Evolutionary conservation across 2,329 filamentous ascomycete species (phyloP), one percentile per base, ranked within the genome.

Genomic region (Raffaelea arxii): DNA sequence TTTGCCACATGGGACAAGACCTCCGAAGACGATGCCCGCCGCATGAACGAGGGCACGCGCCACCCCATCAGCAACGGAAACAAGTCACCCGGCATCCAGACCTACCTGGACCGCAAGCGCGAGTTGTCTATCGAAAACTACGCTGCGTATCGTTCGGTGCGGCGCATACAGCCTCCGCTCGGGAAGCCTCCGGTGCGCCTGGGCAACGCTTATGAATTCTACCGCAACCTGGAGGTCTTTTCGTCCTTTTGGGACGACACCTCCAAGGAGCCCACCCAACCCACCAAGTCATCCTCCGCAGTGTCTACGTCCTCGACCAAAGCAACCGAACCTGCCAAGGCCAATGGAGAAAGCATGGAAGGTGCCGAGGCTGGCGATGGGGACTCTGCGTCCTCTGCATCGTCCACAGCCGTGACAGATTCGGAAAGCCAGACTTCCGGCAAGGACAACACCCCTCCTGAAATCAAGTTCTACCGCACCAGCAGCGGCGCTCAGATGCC

Each of bases 201-300:
- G 7, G 79, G 79, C 14, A 81, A 80, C 53, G 72, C 75, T 5
- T 82, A 81, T 54, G 79, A 82, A 59, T 82, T 83, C 60, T 83
- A 75, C 62, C 75, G 76, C 44, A 75, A 77, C 53, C 65, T 83
- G 19, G 79, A 83, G 54, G 59, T 69, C 23, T 71, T 80, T 56
- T 74, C 77, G 2, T 56, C 66, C 1, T 82, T 71, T 55, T 83
- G 79, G 79, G 75, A 80, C 25, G 79, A 83, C 55, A 75, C 77
- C 0, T 77, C 55, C 4, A 38, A 58, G 25, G 51, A 61, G 5
- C 56, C 53, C 25, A 55, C 48, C n/a, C 47, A 48, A 42, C 50
- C 30, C 49, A 51, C 30, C 59, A 60, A 47, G 68, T 73, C 25
- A 14, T 25, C 19, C 21, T 70, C 66, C 3, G n/a, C n/a, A n/a